Evolutionary conservation across 2,329 filamentous ascomycete genomes (phyloP).

Genomic region (Colletotrichum sp.): DNA sequence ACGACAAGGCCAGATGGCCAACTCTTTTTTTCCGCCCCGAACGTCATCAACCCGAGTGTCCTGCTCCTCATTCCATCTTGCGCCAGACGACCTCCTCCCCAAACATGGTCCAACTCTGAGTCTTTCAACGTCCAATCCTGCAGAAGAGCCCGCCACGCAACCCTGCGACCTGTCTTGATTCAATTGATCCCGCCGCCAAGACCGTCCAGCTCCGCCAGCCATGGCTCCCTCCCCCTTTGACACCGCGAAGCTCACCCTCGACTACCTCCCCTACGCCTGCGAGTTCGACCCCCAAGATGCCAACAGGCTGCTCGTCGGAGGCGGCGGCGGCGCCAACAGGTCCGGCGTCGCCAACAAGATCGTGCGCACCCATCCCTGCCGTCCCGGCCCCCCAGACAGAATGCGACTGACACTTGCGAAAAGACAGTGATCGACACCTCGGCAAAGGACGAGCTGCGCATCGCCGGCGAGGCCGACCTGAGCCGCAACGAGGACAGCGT

Average conservation of each 20-base stretch:
- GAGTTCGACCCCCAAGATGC: conserved; percentile 86
- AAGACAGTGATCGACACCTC: conserved; percentile 77
- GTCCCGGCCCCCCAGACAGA: neutral
- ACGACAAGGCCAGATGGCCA: conserved; percentile 14
- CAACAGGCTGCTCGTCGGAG: conserved; percentile 79
- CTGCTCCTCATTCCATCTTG: neutral
- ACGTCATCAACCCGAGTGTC: conserved; percentile 2
- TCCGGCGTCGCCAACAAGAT: conserved; percentile 89
- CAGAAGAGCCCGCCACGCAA: neutral
- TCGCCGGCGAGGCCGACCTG: conserved; percentile 76
- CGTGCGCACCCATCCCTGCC: conserved; percentile 50
- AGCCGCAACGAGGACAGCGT: conserved; percentile 89
- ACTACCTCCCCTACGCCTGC: conserved; percentile 85
- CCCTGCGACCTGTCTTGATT: neutral
- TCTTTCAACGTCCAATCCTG: neutral
- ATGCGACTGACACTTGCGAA: conserved; percentile 6
- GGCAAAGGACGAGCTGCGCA: conserved; percentile 64
- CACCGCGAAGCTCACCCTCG: conserved; percentile 69
- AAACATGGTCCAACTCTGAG: neutral
- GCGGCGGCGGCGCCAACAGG: conserved; percentile 82
- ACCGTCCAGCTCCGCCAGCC: neutral
- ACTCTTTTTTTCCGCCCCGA: conserved; percentile 11
- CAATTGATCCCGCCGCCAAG: neutral
- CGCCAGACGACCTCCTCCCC: neutral
- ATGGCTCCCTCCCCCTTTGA: conserved; percentile 47